Evolutionary conservation across 192 early-diverging fungal species (phyloP).

Genomic region (Umbelopsis sp.): DNA sequence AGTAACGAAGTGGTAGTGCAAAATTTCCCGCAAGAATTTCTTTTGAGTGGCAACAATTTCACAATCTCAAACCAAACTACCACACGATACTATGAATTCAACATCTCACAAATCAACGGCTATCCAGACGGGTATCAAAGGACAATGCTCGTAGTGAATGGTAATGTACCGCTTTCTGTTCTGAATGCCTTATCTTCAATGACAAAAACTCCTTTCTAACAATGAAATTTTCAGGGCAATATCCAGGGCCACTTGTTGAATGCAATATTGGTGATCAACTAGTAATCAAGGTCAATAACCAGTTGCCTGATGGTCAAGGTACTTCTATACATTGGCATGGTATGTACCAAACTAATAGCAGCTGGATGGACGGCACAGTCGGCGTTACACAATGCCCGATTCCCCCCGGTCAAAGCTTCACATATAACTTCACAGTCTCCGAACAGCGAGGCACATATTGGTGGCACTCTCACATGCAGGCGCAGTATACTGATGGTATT

Average conservation of each 20-base stretch:
- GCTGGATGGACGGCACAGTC: conserved; percentile 51
- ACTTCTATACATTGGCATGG: conserved; percentile 50
- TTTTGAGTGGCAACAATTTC: conserved; percentile 21
- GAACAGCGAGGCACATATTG: conserved; percentile 83
- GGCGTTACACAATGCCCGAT: conserved; percentile 56
- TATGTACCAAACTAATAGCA: conserved; percentile 55
- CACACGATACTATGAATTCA: conserved; percentile 31
- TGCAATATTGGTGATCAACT: conserved; percentile 53
- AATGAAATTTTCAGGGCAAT: conserved; percentile 45
- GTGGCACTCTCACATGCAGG: conserved; percentile 72
- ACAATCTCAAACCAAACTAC: conserved; percentile 13
- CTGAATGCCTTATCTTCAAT: background rate
- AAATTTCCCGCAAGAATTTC: conserved; percentile 3
- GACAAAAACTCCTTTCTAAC: background rate
- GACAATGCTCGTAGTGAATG: conserved; percentile 10
- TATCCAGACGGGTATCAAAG: conserved; percentile 25
- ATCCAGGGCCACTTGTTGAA: conserved; percentile 56
- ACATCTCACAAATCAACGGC: conserved; percentile 20
- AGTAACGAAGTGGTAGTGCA: background rate
- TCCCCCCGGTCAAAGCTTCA: conserved; percentile 44
- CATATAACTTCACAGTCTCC: conserved; percentile 49
- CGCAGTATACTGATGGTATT: conserved; percentile 83
- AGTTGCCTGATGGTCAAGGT: conserved; percentile 29
- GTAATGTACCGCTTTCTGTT: background rate
- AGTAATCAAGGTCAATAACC: conserved; percentile 37